Percentiles rank a stretch among this genome's conserved stretches.
Conservation (phyloP, 768 basidiomycete genomes). For the Kwoniella sp. region DNA sequence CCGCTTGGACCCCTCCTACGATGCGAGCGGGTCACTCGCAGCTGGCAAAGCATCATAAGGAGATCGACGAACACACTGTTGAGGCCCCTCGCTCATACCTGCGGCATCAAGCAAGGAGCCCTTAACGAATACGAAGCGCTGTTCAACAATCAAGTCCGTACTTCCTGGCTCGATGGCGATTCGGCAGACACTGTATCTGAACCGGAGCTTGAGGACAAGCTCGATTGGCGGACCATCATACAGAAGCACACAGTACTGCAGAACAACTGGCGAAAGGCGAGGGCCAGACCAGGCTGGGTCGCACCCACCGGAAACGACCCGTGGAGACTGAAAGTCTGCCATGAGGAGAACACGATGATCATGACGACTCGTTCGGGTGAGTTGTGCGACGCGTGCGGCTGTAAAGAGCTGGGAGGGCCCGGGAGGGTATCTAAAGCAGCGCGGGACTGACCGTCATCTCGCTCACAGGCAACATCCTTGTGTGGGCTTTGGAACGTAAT, state of each 20-base stretch:
- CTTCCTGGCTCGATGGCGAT: too few relatives aligned
- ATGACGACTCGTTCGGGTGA: constrained; percentile 23
- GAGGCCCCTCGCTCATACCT: constrained; percentile 5
- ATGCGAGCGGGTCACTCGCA: constrained; percentile 8
- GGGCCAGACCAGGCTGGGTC: constrained; percentile 22
- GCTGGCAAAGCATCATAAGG: constrained; percentile 14
- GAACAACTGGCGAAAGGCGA: constrained; percentile 25
- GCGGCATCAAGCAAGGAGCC: constrained; percentile 4
- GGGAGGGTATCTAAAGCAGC: too few relatives aligned
- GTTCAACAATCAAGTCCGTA: background rate
- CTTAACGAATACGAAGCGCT: background rate
- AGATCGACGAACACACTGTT: constrained; percentile 15
- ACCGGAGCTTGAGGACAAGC: background rate
- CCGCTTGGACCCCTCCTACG: constrained; percentile 10
- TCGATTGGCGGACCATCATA: constrained; percentile 24
- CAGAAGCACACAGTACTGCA: constrained; percentile 14
- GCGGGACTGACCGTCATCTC: too few relatives aligned
- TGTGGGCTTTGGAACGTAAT: constrained; percentile 17
- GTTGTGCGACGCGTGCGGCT: too few relatives aligned
- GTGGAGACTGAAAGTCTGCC: constrained; percentile 37
- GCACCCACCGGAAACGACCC: constrained; percentile 15
- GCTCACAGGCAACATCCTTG: constrained; percentile 27
- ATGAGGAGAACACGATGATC: constrained; percentile 21
- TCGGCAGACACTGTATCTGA: background rate
- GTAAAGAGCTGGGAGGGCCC: too few relatives aligned